Evolutionary conservation across 768 basidiomycete species (phyloP), one percentile per base, ranked within the genome.

Genomic region (Coprinopsis cinerea): DNA sequence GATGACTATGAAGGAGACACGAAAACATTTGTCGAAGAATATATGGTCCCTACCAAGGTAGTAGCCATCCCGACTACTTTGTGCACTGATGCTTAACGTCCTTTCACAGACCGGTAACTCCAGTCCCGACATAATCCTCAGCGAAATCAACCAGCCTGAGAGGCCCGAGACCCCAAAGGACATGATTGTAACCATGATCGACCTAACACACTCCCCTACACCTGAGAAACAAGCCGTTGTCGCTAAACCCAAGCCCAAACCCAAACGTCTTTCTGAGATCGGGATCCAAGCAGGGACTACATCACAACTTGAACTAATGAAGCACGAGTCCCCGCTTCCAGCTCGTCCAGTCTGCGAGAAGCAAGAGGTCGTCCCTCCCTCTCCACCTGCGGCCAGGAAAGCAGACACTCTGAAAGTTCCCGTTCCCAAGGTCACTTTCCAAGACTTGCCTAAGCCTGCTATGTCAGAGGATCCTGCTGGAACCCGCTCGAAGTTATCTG

Each of bases 141-240:
- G 36, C 17, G 17, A 39, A 11, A 6, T 18, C 44, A 14, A 44
- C 25, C 7, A 11, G 13, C 4, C 6, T 22, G 11, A 49, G 14
- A n/a, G 18, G 13, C 20, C 2, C 6, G 24, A 26, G 5, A 2
- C 4, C 44, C 11, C 22, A n/a, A 15, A 32, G 14, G 22, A 39
- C 17, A n/a, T n/a, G n/a, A n/a, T n/a, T 36, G 52, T 53, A 18
- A 55, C 64, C 6, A 73, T 68, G 36, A 70, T 77, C 49, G 77
- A 80, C 58, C 64, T 78, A 48, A 77, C 73, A 5, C 9, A 9
- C 7, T 17, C 44, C 7, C 49, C 49, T 15, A 51, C n/a, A 11
- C 34, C 36, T 6, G 37, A n/a, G 52, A 59, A 17, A 66, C 70
- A 14, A 36, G 49, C 18, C 18, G 27, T 15, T 15, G 47, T 37